Base-by-base conservation (phyloP, 441 rosid species). In the Pelargonium myrrhifolium region DNA sequence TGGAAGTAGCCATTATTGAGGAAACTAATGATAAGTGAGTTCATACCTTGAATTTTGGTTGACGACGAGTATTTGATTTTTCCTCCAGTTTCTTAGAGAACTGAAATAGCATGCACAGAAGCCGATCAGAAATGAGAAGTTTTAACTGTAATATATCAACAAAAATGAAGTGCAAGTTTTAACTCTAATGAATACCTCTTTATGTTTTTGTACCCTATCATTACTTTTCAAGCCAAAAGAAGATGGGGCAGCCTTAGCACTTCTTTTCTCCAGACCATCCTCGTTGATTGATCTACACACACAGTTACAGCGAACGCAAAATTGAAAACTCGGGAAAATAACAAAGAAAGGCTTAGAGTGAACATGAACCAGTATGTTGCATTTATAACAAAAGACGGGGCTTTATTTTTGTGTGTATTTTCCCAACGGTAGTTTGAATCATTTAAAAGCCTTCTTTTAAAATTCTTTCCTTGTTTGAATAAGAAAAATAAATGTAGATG, bases 31-130 rank as follows among this genome's bases (percentile, higher is more conserved):
- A 63, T 56, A 21, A 0, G 6, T 7, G 42, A 22, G 9, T 0
- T 9, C 12, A 5, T 66, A 91, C 99, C 96, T 86, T 86, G 20
- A 86, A 65, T 80, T 80, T 89, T 62, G 81, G 73, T 66, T 61
- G 83, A 66, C 80, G 72, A 51, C 64, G 67, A 64, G 80, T 68
- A 69, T 77, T 72, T 61, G 89, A 73, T 78, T 77, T 82, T 66
- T 70, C 83, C 58, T 76, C 86, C 74, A 64, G 31, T 55, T 81
- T 85, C 72, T 81, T 89, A 39, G 75, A 62, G 68, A 80, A 68
- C 93, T 86, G 82, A 71, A 78, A 65, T 56, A 63, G 51, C 53
- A 40, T 53, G 68, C 40, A 28, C 35, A 70, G 42, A 40, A 74
- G 45, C 71, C n/a, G 26, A 65, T 64, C 62, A 26, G 43, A 15